Evolutionary conservation across 768 basidiomycete genomes (phyloP), one percentile per base, ranked within the genome.

Genomic region (Coprinellus micaceus): DNA sequence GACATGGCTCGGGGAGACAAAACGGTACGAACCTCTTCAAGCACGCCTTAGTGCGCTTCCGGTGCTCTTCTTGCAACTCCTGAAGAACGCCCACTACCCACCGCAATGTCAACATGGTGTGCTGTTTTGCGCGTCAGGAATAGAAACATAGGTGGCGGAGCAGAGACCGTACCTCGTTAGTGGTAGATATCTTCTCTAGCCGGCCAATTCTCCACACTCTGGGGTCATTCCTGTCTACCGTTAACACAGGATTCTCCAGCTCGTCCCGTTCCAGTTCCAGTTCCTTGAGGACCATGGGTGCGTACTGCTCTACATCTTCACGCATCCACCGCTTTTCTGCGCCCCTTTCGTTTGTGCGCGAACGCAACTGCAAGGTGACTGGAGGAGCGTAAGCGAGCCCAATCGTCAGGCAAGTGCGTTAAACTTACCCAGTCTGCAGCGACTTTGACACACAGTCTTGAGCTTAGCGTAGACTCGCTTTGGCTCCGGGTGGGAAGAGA

Each of bases 371-470:
- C 19, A 51, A 15, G 5, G 49, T 51, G 2, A 51, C 49, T 48
- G 22, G 17, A 28, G 47, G 9, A 1, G 13, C 17, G 21, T 6
- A 25, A 2, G 6, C 1, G 21, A 3, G 26, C 13, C 7, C 21
- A 19, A 21, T 1, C 5, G 9, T 19, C 22, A 22, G 13, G 7
- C 24, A 24, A 15, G 12, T 10, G 17, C 26, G 4, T 17, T 19
- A 41, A 17, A 9, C 44, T 48, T 48, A 48, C 47, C 47, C 10
- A 51, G 49, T 24, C 49, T 6, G 21, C 49, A 51, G n/a, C 49
- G 49, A 19, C 30, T 37, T 24, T 51, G 49, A 24, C 49, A 51
- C 30, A 51, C 49, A 3, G 49, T 51, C 29, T 51, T 51, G 15
- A 51, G 19, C 22, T 36, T 51, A 26, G 13, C 11, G 33, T 51